These are phyloP conservation scores for Hyparrhenia diplandra DNA, from an alignment of 176 grass and related monocot genomes.

Conservation along the genomic window DNA sequence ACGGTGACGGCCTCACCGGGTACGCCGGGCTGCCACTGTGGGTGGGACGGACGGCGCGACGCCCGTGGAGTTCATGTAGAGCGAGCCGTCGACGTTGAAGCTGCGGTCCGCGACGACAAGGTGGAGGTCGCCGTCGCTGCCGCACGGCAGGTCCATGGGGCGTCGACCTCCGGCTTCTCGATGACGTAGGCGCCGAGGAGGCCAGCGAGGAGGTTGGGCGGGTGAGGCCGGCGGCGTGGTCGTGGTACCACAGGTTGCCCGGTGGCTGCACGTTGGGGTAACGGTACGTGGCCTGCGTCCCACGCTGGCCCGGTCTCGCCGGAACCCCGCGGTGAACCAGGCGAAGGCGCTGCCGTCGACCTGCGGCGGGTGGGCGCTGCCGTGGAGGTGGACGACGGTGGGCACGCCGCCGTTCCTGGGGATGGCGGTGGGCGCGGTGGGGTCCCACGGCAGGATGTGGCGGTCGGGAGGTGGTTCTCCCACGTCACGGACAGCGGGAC, in stretches of 20 bases:
- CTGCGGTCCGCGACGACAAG: constrained; percentile 68
- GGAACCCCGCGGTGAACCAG: constrained; percentile 61
- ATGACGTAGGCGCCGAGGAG: constrained; percentile 68
- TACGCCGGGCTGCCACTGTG: constrained; percentile 71
- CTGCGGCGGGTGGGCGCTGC: constrained; percentile 43
- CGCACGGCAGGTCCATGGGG: constrained; percentile 51
- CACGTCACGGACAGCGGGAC: too few relatives aligned
- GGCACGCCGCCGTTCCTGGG: constrained; percentile 56
- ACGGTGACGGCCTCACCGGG: constrained; percentile 61
- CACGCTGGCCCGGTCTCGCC: constrained; percentile 43
- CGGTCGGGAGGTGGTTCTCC: background rate
- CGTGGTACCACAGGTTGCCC: constrained; percentile 66
- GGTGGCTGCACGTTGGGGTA: constrained; percentile 62
- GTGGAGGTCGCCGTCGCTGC: constrained; percentile 39
- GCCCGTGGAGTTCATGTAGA: constrained; percentile 72
- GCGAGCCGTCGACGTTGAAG: constrained; percentile 56
- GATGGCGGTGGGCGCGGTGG: constrained; percentile 44
- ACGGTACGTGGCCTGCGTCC: constrained; percentile 36
- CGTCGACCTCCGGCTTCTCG: constrained; percentile 36
- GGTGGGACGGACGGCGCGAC: constrained; percentile 33
- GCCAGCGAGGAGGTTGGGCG: constrained; percentile 72
- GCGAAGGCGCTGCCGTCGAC: constrained; percentile 56
- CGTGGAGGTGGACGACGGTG: constrained; percentile 78
- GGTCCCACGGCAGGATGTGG: constrained; percentile 68
- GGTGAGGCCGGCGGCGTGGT: constrained; percentile 67